Evolutionary conservation across 805 yeast species (phyloP), one percentile per base, ranked within the genome.

Genomic region (Maudiozyma barnettii): DNA sequence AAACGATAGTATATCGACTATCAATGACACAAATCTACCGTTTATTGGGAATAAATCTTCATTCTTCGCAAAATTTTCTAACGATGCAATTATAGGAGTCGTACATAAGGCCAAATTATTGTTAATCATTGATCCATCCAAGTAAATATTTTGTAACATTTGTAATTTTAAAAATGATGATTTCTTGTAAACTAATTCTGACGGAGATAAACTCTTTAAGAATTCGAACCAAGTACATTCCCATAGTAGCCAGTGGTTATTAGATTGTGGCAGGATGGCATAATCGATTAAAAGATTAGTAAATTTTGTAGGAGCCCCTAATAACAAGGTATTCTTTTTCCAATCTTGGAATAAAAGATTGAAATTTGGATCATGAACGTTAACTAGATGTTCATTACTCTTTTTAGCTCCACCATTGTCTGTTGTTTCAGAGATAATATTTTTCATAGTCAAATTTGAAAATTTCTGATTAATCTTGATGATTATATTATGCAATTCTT

Each of bases 171-270:
- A 14, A 21, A 44, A 51, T 33, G 48, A 48, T 12, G 16, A 29
- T 36, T 51, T 44, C 29, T 51, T 48, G 36, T 19, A 51, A 10
- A 44, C n/a, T 18, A 41, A 35, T 16, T 48, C 50, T 5, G 48
- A 26, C 7, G 42, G 46, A 7, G 47, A 40, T 14, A 51, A 38
- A 40, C 43, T 47, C 30, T 49, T 49, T 10, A 59, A 44, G 36
- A 57, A 55, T 21, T 57, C 58, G 42, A 58, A 57, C 64, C 64
- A 60, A 4, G 60, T 52, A 2, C 56, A 45, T 41, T 58, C 56
- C 45, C 56, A 45, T 19, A 60, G 41, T 19, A 54, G 37, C 64
- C 64, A 60, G 43, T 58, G 58, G 20, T 48, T 47, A 31, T 49
- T 47, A 18, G 54, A 51, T 8, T 45, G 39, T 31, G 53, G 51